Conservation (phyloP, 257 asterid genomes). For the Petrea volubilis region DNA sequence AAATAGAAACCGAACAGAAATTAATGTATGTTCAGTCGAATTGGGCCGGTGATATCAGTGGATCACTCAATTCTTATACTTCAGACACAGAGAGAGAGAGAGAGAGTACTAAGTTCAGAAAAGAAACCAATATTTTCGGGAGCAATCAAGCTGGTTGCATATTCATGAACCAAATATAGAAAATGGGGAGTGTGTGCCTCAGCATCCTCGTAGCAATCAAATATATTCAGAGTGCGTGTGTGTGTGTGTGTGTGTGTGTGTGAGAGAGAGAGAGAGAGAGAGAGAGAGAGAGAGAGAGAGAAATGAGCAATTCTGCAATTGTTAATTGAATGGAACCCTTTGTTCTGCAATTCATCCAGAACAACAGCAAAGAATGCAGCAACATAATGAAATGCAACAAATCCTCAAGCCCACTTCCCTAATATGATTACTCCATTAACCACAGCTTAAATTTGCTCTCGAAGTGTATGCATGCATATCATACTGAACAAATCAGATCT, state of each 20-base stretch:
- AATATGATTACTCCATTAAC: constrained; percentile 12
- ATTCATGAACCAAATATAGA: constrained; percentile 11
- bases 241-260: not conserved
- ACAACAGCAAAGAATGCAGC: not conserved
- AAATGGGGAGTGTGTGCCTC: constrained; percentile 15
- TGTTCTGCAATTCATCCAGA: not conserved
- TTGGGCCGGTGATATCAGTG: not conserved
- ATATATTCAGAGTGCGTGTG: not conserved
- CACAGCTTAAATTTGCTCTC: not conserved
- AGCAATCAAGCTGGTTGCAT: not conserved
- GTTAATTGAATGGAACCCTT: not conserved
- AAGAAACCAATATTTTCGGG: not conserved
- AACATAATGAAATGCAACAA: not conserved
- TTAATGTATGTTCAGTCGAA: not conserved
- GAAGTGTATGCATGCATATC: constrained; percentile 15
- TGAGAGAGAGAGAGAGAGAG: not conserved
- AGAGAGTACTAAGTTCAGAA: not conserved
- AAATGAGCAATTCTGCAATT: constrained; percentile 20
- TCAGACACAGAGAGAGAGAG: not conserved
- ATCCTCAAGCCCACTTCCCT: not conserved
- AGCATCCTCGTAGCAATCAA: constrained; percentile 18
- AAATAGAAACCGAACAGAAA: not conserved
- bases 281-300: constrained; percentile 1
- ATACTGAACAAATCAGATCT: constrained; percentile 24
- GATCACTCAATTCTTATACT: not conserved